These are phyloP conservation scores for Cryptococcus hybrid DNA, from an alignment of 1,284 basidiomycete genomes.

Conservation along the genomic window DNA sequence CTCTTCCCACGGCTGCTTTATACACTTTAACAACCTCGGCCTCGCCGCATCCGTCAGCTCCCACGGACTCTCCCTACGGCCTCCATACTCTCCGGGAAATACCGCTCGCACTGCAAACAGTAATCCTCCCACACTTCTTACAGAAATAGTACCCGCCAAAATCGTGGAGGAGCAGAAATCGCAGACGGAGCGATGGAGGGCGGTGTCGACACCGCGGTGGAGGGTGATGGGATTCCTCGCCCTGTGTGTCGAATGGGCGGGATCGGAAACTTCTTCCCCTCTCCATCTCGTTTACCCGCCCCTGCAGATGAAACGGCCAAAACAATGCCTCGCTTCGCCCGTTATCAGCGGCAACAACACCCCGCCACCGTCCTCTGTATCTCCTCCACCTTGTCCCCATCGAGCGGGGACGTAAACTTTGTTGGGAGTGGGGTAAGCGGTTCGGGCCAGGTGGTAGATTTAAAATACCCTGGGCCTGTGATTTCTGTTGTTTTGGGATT, in stretches of 20 bases:
- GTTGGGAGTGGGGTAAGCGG: constrained; percentile 33
- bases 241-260: constrained; percentile 1
- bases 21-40: constrained; percentile 29
- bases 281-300: constrained; percentile 58
- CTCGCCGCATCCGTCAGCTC: constrained; percentile 52
- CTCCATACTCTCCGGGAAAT: constrained; percentile 63
- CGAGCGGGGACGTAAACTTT: constrained; percentile 38
- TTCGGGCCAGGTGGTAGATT: constrained; percentile 25
- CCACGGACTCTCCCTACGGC: constrained; percentile 51
- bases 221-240: neutral
- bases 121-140: constrained; percentile 84
- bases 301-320: neutral
- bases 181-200: constrained; percentile 5
- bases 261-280: constrained; percentile 54
- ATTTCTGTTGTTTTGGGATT: constrained; percentile 38
- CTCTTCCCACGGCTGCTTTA: constrained; percentile 1
- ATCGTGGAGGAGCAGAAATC: constrained; percentile 92
- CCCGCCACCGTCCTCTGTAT: constrained; percentile 60
- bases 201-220: neutral
- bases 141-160: constrained; percentile 86
- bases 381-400: constrained; percentile 23
- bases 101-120: constrained; percentile 76
- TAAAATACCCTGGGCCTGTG: constrained; percentile 36
- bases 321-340: constrained; percentile 66
- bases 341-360: constrained; percentile 67